Conservation (phyloP, 108 stramenopile species). For the Cyclotella baltica region DNA sequence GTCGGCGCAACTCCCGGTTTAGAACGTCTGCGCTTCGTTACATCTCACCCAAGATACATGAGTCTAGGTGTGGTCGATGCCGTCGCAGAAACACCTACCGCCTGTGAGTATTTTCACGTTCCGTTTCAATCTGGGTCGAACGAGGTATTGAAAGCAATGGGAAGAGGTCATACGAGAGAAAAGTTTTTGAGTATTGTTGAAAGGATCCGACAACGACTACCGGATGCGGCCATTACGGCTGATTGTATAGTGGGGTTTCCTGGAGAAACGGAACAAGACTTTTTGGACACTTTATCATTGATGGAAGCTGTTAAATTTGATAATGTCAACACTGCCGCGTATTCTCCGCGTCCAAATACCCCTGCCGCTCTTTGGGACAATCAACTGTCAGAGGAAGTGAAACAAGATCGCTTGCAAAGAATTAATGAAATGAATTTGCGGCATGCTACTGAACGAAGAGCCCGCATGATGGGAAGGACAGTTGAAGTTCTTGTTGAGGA, state of each 20-base stretch:
- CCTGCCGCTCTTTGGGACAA: constrained; percentile 86
- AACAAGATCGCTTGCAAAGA: constrained; percentile 85
- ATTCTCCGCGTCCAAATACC: constrained; percentile 88
- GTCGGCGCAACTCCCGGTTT: constrained; percentile 83
- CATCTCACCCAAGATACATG: constrained; percentile 98
- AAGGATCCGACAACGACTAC: constrained; percentile 81
- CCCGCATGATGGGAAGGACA: constrained; percentile 89
- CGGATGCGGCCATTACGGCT: constrained; percentile 95
- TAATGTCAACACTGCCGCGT: constrained; percentile 83
- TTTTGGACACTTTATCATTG: constrained; percentile 88
- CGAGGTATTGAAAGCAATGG: constrained; percentile 88
- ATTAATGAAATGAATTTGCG: constrained; percentile 87
- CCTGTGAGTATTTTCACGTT: constrained; percentile 92
- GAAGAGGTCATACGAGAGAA: constrained; percentile 94
- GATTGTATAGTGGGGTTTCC: constrained; percentile 97
- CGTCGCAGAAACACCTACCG: constrained; percentile 87
- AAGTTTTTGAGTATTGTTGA: constrained; percentile 92
- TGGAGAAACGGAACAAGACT: constrained; percentile 97
- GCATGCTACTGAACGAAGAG: constrained; percentile 91
- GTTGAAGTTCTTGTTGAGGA: constrained; percentile 96
- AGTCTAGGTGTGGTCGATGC: constrained; percentile 93
- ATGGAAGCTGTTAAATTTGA: constrained; percentile 94
- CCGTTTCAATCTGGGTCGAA: constrained; percentile 95
- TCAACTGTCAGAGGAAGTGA: constrained; percentile 86
- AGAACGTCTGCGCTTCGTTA: constrained; percentile 93